Evolutionary conservation across 805 yeast species (phyloP), one percentile per base, ranked within the genome.

Genomic region (Hanseniaspora singularis): DNA sequence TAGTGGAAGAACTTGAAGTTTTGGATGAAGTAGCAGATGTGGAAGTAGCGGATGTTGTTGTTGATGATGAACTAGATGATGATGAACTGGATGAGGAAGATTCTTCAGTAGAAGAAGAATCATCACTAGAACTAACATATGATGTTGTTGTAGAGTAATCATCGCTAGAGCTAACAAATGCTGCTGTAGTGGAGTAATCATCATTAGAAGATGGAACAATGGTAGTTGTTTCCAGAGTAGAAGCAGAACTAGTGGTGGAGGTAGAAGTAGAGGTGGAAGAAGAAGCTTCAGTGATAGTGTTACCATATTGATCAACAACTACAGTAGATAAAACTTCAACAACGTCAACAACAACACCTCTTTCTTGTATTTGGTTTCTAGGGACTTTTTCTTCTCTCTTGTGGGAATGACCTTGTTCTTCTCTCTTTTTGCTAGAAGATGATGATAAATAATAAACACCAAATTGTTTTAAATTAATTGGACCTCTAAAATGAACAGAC

Each of bases 401-500:
- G 33, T 45, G 45, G n/a, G n/a, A n/a, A n/a, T n/a, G n/a, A n/a
- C n/a, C n/a, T n/a, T n/a, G n/a, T n/a, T n/a, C n/a, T n/a, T n/a
- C n/a, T n/a, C n/a, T n/a, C n/a, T n/a, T n/a, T n/a, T n/a, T n/a
- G n/a, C n/a, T n/a, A n/a, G n/a, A n/a, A n/a, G n/a, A n/a, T n/a
- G n/a, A n/a, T n/a, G n/a, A 53, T 53, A 36, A 88, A 58, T 79
- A 78, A 72, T 88, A 92, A 48, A 85, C 96, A 64, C 88, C 96
- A 60, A 92, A 86, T 54, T 73, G 70, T 50, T 64, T 61, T 56
- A 81, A 66, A 14, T 70, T 64, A 50, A 81, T 59, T 9, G 92
- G 92, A 38, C 92, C 92, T 64, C 92, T 72, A 60, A 81, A 74
- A 59, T 81, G 92, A 14, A 81, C 85, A 3, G 86, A 77, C 22